These are phyloP conservation scores for Akebia trifoliata DNA, from an alignment of 164 flowering plant species.

Conservation along the genomic window DNA sequence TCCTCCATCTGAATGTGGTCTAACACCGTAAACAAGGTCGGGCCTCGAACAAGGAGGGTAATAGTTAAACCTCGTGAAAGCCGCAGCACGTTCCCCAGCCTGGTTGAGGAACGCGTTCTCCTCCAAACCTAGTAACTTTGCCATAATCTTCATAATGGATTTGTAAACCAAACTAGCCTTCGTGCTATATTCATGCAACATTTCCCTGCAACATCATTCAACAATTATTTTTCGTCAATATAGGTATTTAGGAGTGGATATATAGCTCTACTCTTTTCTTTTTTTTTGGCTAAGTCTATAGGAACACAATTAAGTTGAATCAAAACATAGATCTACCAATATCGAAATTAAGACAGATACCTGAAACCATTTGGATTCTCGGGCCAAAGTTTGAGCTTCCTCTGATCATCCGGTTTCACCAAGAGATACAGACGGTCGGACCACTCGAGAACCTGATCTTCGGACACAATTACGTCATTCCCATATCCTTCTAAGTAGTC, in stretches of 20 bases:
- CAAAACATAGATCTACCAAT: not conserved
- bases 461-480: not conserved
- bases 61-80: slow-evolving; percentile 21
- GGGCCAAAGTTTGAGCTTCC: slow-evolving; percentile 12
- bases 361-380: slow-evolving; percentile 10
- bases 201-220: slow-evolving; percentile 17
- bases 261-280: no score
- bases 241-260: no score
- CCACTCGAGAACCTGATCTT: slow-evolving; percentile 15
- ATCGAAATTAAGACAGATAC: not conserved
- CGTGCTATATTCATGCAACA: slow-evolving; percentile 21
- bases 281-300: no score
- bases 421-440: slow-evolving; percentile 11
- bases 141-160: slow-evolving; percentile 24
- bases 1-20: slow-evolving; percentile 31
- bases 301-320: no score
- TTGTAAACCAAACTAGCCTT: slow-evolving; percentile 14
- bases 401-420: slow-evolving; percentile 1
- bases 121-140: slow-evolving; percentile 28
- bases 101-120: slow-evolving; percentile 20
- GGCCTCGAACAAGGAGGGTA: slow-evolving; percentile 32
- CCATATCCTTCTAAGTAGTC: slow-evolving; percentile 14
- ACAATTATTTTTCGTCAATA: not conserved
- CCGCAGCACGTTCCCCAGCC: slow-evolving; percentile 15
- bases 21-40: slow-evolving; percentile 32